Evolutionary conservation across 2,329 filamentous ascomycete genomes (phyloP), one percentile per base, ranked within the genome.

Genomic region (Hypoxylon sp.): DNA sequence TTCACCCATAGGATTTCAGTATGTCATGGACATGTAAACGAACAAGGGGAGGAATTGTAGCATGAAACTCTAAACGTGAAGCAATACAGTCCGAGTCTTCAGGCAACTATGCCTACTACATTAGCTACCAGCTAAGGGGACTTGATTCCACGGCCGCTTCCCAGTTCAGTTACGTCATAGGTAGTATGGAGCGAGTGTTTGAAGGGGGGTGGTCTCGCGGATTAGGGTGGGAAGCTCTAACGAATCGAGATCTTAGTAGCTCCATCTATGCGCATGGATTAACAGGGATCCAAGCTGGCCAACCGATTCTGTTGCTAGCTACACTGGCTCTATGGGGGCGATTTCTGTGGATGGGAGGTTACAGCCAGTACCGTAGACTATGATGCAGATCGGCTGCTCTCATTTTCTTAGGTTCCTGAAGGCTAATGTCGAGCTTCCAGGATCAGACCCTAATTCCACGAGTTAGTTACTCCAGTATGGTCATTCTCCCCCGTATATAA

Each of bases 91-190:
- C 26, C 22, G 31, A 54, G 55, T 39, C 29, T 56, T 33, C 42
- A 50, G 53, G 46, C 35, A 47, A 48, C 59, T 44, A 47, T 48
- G 22, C 50, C 24, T 33, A 22, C 22, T 35, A 22, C 19, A 3
- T 22, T 22, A 22, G 19, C 19, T 22, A 22, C 19, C 19, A 57
- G 22, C n/a, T 33, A 42, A 42, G 19, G 6, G n/a, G 42, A 26
- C 53, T 53, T 42, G 39, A 55, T 33, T 61, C 54, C 22, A 35
- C 24, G 42, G 31, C 19, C 53, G 35, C 39, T 24, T 39, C 31
- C 11, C 13, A 8, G 50, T 63, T 65, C 60, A 50, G n/a, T 65
- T 69, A 54, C 70, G 70, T 72, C 70, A 72, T 72, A 67, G 54
- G 52, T 35, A 55, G 50, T 44, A 63, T 33, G 37, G 33, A 50